phyloP scores from a whole-genome alignment of 371 early-diverging fungal genomes.

The Circinella umbellata region DNA sequence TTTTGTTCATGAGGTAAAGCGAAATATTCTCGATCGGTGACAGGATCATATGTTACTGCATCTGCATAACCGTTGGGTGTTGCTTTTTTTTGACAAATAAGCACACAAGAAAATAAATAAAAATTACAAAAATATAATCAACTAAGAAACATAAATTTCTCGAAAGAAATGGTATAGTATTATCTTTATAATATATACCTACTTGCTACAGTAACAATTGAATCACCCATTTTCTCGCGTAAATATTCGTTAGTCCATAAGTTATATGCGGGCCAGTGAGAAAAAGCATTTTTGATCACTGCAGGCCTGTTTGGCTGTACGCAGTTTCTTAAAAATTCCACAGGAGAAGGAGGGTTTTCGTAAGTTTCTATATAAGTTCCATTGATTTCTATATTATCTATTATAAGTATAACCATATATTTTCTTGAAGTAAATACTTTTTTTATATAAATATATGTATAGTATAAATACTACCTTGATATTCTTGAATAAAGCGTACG shows the following conservation, averaged over 20 bases:
- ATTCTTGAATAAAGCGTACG: constrained; percentile 40
- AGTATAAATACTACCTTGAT: constrained; percentile 36
- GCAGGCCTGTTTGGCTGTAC: constrained; percentile 54
- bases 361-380: constrained; percentile 36
- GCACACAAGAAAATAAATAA: no score
- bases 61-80: constrained; percentile 62
- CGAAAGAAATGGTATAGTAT: no score
- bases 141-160: background rate
- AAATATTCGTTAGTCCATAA: constrained; percentile 72
- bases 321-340: constrained; percentile 45
- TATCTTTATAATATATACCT: constrained; percentile 11
- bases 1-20: constrained; percentile 68
- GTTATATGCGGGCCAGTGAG: constrained; percentile 66
- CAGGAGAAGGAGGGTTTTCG: constrained; percentile 37
- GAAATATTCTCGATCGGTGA: constrained; percentile 58
- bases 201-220: constrained; percentile 67
- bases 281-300: constrained; percentile 43
- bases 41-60: constrained; percentile 60
- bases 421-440: background rate
- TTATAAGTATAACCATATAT: background rate
- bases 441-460: background rate
- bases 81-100: background rate
- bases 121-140: background rate
- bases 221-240: constrained; percentile 43
- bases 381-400: constrained; percentile 38